Conservation (phyloP, 208 protist species). For the Acanthamoeba triangularis region DNA sequence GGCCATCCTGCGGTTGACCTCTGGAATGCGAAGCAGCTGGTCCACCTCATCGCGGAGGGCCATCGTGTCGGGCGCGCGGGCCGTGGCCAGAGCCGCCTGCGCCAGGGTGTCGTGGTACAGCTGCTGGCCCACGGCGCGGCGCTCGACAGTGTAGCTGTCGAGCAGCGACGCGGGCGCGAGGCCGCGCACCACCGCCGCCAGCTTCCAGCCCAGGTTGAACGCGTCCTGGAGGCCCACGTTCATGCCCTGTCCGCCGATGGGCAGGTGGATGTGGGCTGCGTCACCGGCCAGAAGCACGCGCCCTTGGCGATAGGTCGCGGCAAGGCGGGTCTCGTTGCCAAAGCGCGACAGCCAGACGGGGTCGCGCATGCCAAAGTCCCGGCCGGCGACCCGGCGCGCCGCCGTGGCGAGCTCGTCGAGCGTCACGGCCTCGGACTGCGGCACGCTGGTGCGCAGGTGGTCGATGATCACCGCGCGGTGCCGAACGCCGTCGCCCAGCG, state of each 20-base stretch:
- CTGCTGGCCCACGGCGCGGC: not conserved
- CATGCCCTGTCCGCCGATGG: conserved; percentile 42
- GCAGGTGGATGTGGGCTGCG: conserved; percentile 25
- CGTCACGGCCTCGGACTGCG: not conserved
- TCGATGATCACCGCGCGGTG: not conserved
- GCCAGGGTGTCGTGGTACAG: not conserved
- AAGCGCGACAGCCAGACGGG: not conserved
- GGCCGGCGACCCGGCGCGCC: not conserved
- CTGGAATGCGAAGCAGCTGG: not conserved
- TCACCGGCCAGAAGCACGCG: conserved; percentile 40
- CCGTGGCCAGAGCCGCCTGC: not conserved
- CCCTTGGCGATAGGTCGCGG: not conserved
- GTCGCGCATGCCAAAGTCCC: not conserved
- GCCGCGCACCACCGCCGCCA: not conserved
- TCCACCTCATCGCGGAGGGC: not conserved
- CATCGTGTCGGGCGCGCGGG: not conserved
- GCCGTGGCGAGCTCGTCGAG: not conserved
- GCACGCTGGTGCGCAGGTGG: not conserved
- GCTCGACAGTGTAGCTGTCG: conserved; percentile 9
- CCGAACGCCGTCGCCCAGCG: not conserved
- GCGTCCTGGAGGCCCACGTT: conserved; percentile 48
- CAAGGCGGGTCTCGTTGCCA: not conserved
- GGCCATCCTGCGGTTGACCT: not conserved
- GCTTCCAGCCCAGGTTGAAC: conserved; percentile 61
- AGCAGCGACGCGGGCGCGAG: not conserved